Evolutionary conservation across 2,329 filamentous ascomycete genomes (phyloP), one percentile per base, ranked within the genome.

Genomic region (Clonostachys solani): DNA sequence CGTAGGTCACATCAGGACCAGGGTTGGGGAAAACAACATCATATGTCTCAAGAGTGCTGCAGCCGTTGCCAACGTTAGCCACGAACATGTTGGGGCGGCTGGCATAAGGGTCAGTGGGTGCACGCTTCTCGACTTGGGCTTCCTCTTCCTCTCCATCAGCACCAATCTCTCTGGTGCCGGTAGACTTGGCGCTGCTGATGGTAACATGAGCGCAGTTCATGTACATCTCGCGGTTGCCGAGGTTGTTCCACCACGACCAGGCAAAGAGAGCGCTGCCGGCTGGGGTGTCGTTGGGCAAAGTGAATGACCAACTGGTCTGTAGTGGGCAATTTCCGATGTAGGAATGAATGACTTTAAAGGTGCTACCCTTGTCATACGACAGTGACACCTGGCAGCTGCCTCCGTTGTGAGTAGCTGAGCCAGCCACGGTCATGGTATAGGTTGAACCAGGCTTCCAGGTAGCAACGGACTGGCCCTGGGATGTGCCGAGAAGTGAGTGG

Each of bases 141-240:
- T 10, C 23, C 23, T 29, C 23, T 29, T 29, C 8, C 23, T 10
- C 23, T 29, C 4, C 23, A 10, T 10, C 23, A 9, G 23, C 23
- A 29, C 23, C 23, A 10, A 29, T 29, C 8, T 29, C 23, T 29
- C 23, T 29, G 9, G 23, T 29, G 23, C 23, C 29, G 36, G 43
- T 29, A 18, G 59, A 58, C 9, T 54, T 56, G 43, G 65, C 63
- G 33, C 66, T 64, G 47, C 62, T 66, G 60, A 91, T 83, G 52
- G 78, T 81, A 56, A 92, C 78, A 44, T 79, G 74, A 8, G 88
- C 87, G 60, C 89, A 94, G 68, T 90, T 89, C 85, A 90, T 90
- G 77, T 94, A 94, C 80, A 87, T 88, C 64, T 92, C 88, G 43
- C 88, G 78, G 68, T 91, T 91, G 23, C 88, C 87, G 38, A 86